Evolutionary conservation across 2,329 filamentous ascomycete species (phyloP).

Genomic region (Rhynchosporium graminicola): DNA sequence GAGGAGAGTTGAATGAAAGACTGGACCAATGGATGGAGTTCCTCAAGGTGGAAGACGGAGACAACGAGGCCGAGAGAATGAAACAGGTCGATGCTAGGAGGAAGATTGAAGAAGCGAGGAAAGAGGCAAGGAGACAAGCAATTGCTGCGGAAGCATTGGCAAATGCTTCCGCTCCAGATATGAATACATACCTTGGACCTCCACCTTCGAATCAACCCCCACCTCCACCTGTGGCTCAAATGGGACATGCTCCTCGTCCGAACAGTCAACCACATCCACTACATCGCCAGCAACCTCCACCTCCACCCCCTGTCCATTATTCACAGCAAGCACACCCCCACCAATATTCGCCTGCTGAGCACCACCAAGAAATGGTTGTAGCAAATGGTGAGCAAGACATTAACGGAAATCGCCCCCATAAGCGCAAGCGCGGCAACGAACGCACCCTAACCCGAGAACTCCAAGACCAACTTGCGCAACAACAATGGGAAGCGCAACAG

Average conservation of each 20-base stretch:
- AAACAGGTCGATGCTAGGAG: conserved; percentile 39
- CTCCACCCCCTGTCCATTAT: conserved; percentile 20
- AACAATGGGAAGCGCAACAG: conserved; percentile 30
- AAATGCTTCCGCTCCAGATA: conserved; percentile 25
- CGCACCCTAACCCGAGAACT: conserved; percentile 31
- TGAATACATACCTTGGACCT: conserved; percentile 23
- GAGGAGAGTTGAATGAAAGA: conserved; percentile 38
- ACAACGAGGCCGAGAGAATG: conserved; percentile 40
- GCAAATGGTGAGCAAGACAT: conserved; percentile 32
- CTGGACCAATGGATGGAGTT: conserved; percentile 41
- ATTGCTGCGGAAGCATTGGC: conserved; percentile 36
- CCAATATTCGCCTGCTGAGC: conserved; percentile 21
- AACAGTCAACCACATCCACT: conserved; percentile 21
- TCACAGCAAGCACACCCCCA: conserved; percentile 16
- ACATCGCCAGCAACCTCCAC: conserved; percentile 19
- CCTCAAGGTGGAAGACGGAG: conserved; percentile 39
- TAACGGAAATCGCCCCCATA: conserved; percentile 37
- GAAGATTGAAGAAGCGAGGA: conserved; percentile 38
- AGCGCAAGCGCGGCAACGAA: conserved; percentile 36
- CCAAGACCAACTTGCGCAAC: conserved; percentile 35
- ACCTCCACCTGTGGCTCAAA: neutral
- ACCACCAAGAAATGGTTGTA: conserved; percentile 31
- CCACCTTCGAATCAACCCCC: conserved; percentile 14
- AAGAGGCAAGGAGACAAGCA: conserved; percentile 38
- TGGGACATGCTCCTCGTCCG: too few species aligned